Evolutionary conservation across 2,329 filamentous ascomycete genomes (phyloP), one percentile per base, ranked within the genome.

Genomic region (Tolypocladium tundrense): DNA sequence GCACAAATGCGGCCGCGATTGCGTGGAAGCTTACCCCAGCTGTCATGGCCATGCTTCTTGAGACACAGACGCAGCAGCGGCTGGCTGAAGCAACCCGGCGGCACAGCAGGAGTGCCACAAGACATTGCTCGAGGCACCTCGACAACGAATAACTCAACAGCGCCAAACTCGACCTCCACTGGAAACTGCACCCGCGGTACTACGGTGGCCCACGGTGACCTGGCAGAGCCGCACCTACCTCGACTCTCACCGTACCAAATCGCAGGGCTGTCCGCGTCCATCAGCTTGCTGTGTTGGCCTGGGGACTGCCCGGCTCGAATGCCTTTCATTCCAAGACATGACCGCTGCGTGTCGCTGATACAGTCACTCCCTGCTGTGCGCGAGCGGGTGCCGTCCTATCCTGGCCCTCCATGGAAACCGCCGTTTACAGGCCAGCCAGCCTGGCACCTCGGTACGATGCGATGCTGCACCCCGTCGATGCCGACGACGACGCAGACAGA

Each of bases 271-370:
- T 52, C 48, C 19, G 19, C 48, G 48, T 37, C 16, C n/a, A 35
- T 27, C 27, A n/a, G 16, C 16, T 11, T 51, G 14, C 16, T n/a
- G 48, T n/a, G 48, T n/a, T 51, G 48, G 48, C 31, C 48, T 14
- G 9, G 19, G 33, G 19, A 13, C 48, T 13, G 48, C 40, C 53
- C 21, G 58, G 55, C 42, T 56, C 58, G 53, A 53, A 57, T 60
- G 56, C 43, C 53, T 60, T 60, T 48, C 56, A 50, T 54, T 58
- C 56, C 56, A 58, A 42, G 58, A 53, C 48, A 58, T 54, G 58
- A 53, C 55, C 55, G 56, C 56, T 57, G 58, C 58, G 35, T 48
- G 54, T 57, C 43, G 54, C 58, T 59, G 58, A 57, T 16, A 51
- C 58, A 59, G 58, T 45, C 50, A 14, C 31, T 54, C 50, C 48